These are phyloP conservation scores for Fonsecaea monophora DNA, from an alignment of 2,329 filamentous ascomycete species.

Conservation along the genomic window DNA sequence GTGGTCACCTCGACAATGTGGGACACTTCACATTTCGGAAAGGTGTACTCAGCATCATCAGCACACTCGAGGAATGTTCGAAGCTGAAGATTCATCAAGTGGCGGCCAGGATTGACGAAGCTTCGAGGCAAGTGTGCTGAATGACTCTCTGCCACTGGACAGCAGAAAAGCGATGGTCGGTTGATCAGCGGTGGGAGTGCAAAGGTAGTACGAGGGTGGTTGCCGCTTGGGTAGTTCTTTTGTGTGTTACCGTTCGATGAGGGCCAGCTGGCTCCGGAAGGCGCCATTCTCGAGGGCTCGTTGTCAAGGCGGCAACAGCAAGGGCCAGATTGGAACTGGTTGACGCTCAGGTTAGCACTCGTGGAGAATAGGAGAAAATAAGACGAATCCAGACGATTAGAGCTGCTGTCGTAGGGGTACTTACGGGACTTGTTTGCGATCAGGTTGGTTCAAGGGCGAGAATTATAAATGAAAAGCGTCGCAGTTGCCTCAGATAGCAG, in stretches of 20 bases:
- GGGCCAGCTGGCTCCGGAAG: constrained; percentile 7
- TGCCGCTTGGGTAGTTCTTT: constrained; percentile 7
- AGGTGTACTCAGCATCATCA: constrained; percentile 26
- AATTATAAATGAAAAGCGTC: constrained; percentile 1
- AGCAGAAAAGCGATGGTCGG: constrained; percentile 33
- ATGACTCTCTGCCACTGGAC: constrained; percentile 32
- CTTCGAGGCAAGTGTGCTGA: constrained; percentile 29
- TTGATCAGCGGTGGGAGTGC: constrained; percentile 24
- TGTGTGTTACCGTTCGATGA: constrained; percentile 5
- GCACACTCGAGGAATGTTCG: constrained; percentile 35
- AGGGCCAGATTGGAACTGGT: background rate
- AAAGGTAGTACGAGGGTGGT: constrained; percentile 12
- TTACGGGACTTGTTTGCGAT: background rate
- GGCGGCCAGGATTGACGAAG: constrained; percentile 36
- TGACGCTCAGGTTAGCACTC: background rate
- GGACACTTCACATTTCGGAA: constrained; percentile 33
- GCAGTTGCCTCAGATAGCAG: background rate
- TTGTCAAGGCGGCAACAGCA: background rate
- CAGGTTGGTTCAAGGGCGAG: background rate
- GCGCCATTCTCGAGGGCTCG: background rate
- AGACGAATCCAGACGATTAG: background rate
- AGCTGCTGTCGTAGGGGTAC: background rate
- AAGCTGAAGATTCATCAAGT: constrained; percentile 35
- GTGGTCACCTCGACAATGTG: constrained; percentile 36
- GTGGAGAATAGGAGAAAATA: background rate